phyloP scores from a whole-genome alignment of 768 basidiomycete genomes.

The Leccinum incarnatum region DNA sequence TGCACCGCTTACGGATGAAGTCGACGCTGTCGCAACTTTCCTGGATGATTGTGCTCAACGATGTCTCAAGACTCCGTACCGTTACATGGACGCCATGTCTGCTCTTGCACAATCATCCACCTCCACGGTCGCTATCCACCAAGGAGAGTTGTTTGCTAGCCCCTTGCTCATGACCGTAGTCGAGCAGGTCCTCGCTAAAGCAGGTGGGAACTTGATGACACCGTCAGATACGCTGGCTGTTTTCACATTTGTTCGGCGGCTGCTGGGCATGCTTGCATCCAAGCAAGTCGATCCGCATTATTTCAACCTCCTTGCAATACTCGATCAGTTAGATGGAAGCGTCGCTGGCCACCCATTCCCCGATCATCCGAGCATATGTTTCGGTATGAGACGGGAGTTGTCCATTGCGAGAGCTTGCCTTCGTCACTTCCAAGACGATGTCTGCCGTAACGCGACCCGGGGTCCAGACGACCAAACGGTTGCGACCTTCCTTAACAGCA shows the following conservation, averaged over 20 bases:
- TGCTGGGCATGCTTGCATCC: conserved; percentile 55
- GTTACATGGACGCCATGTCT: conserved; percentile 75
- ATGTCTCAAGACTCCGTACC: conserved; percentile 79
- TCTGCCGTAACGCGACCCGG: background rate
- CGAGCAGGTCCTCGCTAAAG: conserved; percentile 73
- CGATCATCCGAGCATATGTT: conserved; percentile 33
- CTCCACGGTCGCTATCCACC: conserved; percentile 6
- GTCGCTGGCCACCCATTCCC: conserved; percentile 33
- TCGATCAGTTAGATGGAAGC: conserved; percentile 37
- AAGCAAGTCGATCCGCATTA: conserved; percentile 49
- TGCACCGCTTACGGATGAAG: conserved; percentile 52
- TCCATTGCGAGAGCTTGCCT: conserved; percentile 40
- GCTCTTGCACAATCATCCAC: conserved; percentile 26
- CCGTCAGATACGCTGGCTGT: conserved; percentile 65
- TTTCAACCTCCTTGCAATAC: conserved; percentile 28
- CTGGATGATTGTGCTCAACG: conserved; percentile 85
- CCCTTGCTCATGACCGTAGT: conserved; percentile 78
- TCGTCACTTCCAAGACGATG: conserved; percentile 23
- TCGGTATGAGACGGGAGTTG: conserved; percentile 46
- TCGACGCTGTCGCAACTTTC: conserved; percentile 57
- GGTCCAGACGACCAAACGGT: conserved; percentile 20
- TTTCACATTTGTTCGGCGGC: conserved; percentile 58
- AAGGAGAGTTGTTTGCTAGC: conserved; percentile 48
- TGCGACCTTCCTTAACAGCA: conserved; percentile 42
- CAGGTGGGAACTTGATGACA: conserved; percentile 49